Evolutionary conservation across 2,329 filamentous ascomycete species (phyloP), one percentile per base, ranked within the genome.

Genomic region (Aspergillus viridinutans): DNA sequence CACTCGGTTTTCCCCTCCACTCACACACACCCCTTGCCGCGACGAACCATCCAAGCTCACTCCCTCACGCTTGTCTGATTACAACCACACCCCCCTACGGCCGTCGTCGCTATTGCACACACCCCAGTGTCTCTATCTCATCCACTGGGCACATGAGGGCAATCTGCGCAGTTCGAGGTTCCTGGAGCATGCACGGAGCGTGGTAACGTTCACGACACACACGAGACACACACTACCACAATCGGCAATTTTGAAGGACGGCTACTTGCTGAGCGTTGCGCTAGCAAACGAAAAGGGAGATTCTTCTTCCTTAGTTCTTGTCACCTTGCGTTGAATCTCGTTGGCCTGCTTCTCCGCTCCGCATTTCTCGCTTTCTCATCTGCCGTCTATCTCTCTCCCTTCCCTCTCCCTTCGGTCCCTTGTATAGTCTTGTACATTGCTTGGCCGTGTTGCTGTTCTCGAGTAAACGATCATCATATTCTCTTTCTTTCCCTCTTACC

Each of bases 131-230:
- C 58, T 61, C 63, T 64, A 56, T 29, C 62, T 60, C 62, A 61
- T 66, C 62, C 62, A 68, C 61, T 64, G 62, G 62, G 66, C 69
- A 67, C 64, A 72, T 71, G 70, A 74, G 66, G 67, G 64, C 66
- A 66, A 72, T 70, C 67, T 67, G 66, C 70, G 65, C 62, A 61
- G 63, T 70, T 69, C 64, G 67, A 70, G 66, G 68, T 74, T 73
- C 67, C 68, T 72, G 68, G 69, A 70, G 72, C 69, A 74, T 74
- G 72, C 72, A 74, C 72, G 70, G 71, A 74, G 72, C 66, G 69
- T 72, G 72, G 71, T 71, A 69, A 69, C 65, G 58, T 71, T 47
- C 43, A 23, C 43, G 43, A 23, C 43, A 26, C 43, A 26, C 21
- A 47, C 63, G 67, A 69, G 64, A 64, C 66, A 63, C 53, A 59